A percentile compares a stretch with the other conserved stretches of the same genome.
Evolutionary conservation across 2,329 filamentous ascomycete genomes (phyloP).

Genomic region (Aspergillus eucalypticola): DNA sequence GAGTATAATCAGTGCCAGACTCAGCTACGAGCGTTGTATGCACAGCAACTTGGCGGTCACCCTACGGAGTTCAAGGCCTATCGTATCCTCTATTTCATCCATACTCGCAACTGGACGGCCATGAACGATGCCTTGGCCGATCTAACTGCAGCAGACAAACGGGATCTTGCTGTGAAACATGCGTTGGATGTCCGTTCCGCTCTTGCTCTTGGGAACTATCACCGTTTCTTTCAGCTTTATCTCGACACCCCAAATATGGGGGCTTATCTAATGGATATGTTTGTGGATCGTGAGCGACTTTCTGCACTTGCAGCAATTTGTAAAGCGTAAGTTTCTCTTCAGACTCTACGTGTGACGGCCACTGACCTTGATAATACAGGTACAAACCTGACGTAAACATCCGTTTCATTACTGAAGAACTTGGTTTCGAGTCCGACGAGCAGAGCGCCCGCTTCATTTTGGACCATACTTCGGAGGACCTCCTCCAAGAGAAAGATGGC

Average conservation of each 20-base stretch:
- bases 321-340: constrained; percentile 73
- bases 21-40: constrained; percentile 89
- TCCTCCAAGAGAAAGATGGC: constrained; percentile 75
- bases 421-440: constrained; percentile 90
- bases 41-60: constrained; percentile 81
- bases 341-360: background rate
- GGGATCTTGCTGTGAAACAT: constrained; percentile 80
- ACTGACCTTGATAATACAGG: constrained; percentile 59
- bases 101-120: constrained; percentile 96
- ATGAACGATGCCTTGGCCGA: constrained; percentile 98
- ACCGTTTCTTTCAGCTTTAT: constrained; percentile 96
- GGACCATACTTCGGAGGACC: constrained; percentile 71
- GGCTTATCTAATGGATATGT: constrained; percentile 98
- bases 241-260: constrained; percentile 95
- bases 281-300: constrained; percentile 89
- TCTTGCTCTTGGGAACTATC: constrained; percentile 90
- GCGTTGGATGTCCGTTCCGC: constrained; percentile 88
- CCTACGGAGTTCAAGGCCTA: constrained; percentile 97
- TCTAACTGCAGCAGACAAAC: constrained; percentile 97
- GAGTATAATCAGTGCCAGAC: constrained; percentile 99
- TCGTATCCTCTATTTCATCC: constrained; percentile 99
- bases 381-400: constrained; percentile 90
- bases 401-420: constrained; percentile 90
- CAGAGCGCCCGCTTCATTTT: constrained; percentile 90
- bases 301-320: constrained; percentile 88